Percentiles rank a stretch among this genome's conserved stretches.
These are phyloP conservation scores for Monosporascus cannonballus DNA, from an alignment of 2,329 filamentous ascomycete species.

Conservation along the genomic window DNA sequence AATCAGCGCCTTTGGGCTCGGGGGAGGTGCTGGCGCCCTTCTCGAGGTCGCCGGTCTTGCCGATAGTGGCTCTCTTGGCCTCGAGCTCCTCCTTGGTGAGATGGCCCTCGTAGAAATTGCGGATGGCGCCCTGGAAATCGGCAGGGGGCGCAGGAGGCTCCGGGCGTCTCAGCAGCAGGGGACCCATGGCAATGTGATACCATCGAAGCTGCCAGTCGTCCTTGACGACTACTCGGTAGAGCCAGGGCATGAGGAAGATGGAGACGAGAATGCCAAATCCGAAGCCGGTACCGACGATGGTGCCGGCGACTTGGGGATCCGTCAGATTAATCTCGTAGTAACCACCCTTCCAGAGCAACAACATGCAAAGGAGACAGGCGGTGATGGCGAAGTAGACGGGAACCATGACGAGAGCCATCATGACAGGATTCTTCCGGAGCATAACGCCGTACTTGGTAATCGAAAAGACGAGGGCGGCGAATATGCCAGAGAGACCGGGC, in stretches of 20 bases:
- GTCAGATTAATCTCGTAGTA: constrained; percentile 40
- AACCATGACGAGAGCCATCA: constrained; percentile 44
- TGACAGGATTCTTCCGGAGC: constrained; percentile 45
- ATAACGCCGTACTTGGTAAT: constrained; percentile 53
- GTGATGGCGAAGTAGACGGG: constrained; percentile 54
- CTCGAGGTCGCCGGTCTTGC: constrained; percentile 19
- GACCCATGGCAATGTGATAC: constrained; percentile 48
- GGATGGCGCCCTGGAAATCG: constrained; percentile 34
- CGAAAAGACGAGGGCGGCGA: constrained; percentile 48
- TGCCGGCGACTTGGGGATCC: constrained; percentile 42
- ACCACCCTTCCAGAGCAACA: constrained; percentile 53
- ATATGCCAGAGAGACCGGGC: constrained; percentile 46
- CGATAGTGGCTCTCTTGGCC: constrained; percentile 27
- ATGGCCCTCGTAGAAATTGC: constrained; percentile 52
- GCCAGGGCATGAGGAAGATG: constrained; percentile 52
- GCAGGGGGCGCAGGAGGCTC: constrained; percentile 36
- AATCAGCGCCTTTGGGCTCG: constrained; percentile 10
- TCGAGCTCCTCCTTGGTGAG: constrained; percentile 48
- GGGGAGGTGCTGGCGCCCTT: constrained; percentile 10
- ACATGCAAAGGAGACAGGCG: constrained; percentile 48
- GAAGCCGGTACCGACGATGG: constrained; percentile 47
- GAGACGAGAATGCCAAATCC: constrained; percentile 42
- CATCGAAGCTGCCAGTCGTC: constrained; percentile 55
- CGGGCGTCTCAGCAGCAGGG: constrained; percentile 41
- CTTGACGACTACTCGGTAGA: constrained; percentile 52